phyloP scores from a whole-genome alignment of 177 flowering plant species.

The Telopea speciosissima region DNA sequence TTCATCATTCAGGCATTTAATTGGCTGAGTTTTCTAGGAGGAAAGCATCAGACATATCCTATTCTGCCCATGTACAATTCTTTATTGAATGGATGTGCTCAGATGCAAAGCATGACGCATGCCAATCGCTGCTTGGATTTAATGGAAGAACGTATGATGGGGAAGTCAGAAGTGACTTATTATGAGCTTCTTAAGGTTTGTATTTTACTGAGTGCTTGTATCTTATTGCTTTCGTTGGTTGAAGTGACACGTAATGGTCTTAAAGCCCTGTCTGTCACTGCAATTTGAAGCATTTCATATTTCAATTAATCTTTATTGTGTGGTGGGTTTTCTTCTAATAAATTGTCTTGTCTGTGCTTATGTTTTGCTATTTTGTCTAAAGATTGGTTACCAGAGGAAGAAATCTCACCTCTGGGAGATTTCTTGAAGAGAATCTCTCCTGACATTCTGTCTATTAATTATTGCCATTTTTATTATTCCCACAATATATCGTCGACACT shows the following conservation, averaged over 20 bases:
- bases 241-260: background rate
- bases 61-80: constrained; percentile 47
- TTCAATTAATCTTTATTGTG: background rate
- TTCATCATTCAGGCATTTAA: constrained; percentile 49
- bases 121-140: constrained; percentile 52
- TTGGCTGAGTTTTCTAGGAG: constrained; percentile 41
- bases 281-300: background rate
- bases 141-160: constrained; percentile 64
- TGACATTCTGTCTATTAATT: background rate
- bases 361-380: background rate
- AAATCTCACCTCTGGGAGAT: too few relatives aligned
- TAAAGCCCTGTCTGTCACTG: background rate
- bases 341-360: background rate
- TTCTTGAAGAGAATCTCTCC: background rate
- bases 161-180: constrained; percentile 71
- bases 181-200: constrained; percentile 71
- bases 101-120: constrained; percentile 27
- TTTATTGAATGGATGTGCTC: constrained; percentile 48
- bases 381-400: too few relatives aligned
- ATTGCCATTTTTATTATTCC: too few relatives aligned
- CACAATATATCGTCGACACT: background rate
- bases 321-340: background rate
- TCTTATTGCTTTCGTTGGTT: background rate
- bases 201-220: background rate
- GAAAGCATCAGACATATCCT: constrained; percentile 24